Conservation (phyloP, 345 rosid genomes). For the Gossypium sturtianum region DNA sequence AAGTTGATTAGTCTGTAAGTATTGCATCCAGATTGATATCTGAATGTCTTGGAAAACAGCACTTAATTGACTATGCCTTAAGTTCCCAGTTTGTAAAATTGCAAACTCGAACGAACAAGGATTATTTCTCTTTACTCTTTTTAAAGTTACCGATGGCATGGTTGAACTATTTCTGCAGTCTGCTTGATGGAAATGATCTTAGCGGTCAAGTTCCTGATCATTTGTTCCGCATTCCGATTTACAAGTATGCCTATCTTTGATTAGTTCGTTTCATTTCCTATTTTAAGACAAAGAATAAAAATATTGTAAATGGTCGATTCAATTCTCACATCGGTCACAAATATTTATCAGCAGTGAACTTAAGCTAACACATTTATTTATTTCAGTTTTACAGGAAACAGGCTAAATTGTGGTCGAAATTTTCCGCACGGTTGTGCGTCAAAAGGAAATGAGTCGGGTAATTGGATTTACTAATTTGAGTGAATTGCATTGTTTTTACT, state of each 20-base stretch:
- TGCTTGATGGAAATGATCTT: slow-evolving; percentile 66
- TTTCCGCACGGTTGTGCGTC: slow-evolving; percentile 50
- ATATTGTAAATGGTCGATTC: neutral
- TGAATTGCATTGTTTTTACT: neutral
- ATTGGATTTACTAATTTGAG: slow-evolving; percentile 8
- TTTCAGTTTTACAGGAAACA: slow-evolving; percentile 74
- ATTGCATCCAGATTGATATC: slow-evolving; percentile 1
- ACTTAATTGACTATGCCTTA: slow-evolving; percentile 2
- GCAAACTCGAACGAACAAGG: neutral
- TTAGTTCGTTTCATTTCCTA: neutral
- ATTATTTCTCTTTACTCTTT: neutral
- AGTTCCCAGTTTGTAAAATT: neutral
- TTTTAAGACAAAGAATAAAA: neutral
- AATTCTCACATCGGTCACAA: neutral
- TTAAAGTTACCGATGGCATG: slow-evolving; percentile 11
- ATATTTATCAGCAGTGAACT: slow-evolving; percentile 4
- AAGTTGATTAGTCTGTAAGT: slow-evolving; percentile 76
- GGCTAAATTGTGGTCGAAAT: slow-evolving; percentile 53
- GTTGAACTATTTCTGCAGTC: slow-evolving; percentile 46
- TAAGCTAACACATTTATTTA: slow-evolving; percentile 21
- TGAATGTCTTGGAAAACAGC: neutral
- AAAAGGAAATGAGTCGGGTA: slow-evolving; percentile 49
- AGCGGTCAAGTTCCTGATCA: slow-evolving; percentile 66
- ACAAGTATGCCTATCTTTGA: slow-evolving; percentile 53
- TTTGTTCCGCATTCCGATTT: slow-evolving; percentile 57